These are phyloP conservation scores for Plasmodium vivax DNA, from an alignment of 169 alveolate genomes.

Conservation along the genomic window DNA sequence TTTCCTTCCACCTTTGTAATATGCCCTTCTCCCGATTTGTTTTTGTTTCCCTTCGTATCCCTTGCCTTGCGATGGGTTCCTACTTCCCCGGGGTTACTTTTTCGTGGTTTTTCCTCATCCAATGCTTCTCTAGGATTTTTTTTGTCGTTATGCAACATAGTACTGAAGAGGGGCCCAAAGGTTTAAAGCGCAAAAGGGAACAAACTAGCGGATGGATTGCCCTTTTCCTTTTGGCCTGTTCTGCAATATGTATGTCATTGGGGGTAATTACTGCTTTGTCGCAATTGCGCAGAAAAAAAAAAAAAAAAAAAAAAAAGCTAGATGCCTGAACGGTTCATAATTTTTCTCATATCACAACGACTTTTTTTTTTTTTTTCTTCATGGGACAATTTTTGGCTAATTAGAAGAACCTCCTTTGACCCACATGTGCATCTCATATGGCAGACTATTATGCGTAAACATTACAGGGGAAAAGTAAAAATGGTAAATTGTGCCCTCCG, in stretches of 20 bases:
- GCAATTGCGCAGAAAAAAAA: not conserved
- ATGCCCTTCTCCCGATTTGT: not conserved
- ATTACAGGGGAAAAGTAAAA: not conserved
- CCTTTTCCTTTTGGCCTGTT: not conserved
- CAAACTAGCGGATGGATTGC: not conserved
- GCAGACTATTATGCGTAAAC: not conserved
- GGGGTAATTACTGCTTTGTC: not conserved
- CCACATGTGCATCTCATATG: not conserved
- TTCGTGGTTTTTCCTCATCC: not conserved
- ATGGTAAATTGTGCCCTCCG: not conserved
- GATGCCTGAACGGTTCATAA: slow-evolving; percentile 5
- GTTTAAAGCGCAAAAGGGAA: not conserved
- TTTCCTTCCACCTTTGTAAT: slow-evolving; percentile 11
- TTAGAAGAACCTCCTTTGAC: not conserved
- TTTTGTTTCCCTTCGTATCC: slow-evolving; percentile 3
- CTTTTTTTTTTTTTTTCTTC: not conserved
- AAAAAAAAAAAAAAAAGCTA: slow-evolving; percentile 7
- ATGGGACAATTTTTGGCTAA: not conserved
- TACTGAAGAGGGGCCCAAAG: not conserved
- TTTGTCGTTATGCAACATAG: slow-evolving; percentile 20
- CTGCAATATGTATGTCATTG: not conserved
- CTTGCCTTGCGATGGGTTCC: not conserved
- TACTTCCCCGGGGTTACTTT: not conserved
- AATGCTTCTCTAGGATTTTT: not conserved
- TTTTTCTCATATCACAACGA: not conserved